Base-by-base conservation (phyloP, 768 basidiomycete species). In the Trametes gibbosa region DNA sequence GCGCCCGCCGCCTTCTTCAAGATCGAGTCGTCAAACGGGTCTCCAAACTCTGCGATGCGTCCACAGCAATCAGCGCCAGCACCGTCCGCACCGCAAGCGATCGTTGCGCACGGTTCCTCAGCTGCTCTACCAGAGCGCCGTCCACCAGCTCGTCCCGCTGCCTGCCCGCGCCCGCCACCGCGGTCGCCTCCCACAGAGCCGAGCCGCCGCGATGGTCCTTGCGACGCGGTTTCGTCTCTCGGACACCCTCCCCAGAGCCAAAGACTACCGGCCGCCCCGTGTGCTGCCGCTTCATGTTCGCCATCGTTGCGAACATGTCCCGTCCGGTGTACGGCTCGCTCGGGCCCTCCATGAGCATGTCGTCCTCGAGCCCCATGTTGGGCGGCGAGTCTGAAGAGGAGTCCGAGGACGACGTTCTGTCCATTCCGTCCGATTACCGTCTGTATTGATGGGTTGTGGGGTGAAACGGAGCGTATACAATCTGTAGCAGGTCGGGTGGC, bases 1-100 rank as follows among this genome's bases (percentile, higher is more conserved):
- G 27, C 32, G 16, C 56, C 53, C 46, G 60, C 65, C 12, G 56
- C 39, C 50, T 51, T 63, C 66, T 70, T 69, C 48, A 72, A 35
- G 25, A 58, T 21, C 14, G 64, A 56, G 29, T 71, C 68, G 32
- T 71, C 68, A 47, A 72, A 67, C 12, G 71, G 71, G 48, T 72
- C 71, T n/a, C 71, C 71, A 25, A 71, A 66, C 24, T 64, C 71
- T 72, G 53, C 29, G 5, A 17, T 21, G 32, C 1, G 13, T 6
- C 27, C 25, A 4, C 6, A 24, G 45, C 14, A 2, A 49, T 50
- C 21, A 37, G 32, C 16, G 27, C 2, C 2, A 21, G 5, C 29
- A 2, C n/a, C 21, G 19, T 23, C 23, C 29, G 16, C 9, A 35
- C 23, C 29, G 16, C 9, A 35, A 6, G 0, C 3, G 8, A 14